phyloP scores from a whole-genome alignment of 176 grass and related monocot genomes.

The Lolium multiflorum region DNA sequence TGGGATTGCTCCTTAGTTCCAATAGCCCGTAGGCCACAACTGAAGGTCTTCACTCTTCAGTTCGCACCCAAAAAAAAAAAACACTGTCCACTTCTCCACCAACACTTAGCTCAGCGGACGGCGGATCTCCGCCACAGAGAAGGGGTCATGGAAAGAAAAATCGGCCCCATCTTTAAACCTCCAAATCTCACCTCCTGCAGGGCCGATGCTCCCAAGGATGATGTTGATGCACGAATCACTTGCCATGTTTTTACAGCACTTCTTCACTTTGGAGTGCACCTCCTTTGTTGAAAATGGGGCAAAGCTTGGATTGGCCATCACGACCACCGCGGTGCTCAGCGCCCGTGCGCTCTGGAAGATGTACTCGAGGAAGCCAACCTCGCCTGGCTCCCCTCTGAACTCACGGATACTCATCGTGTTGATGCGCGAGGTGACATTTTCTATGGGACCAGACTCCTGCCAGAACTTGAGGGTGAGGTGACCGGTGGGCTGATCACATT shows the following conservation, averaged over 20 bases:
- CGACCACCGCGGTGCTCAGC: neutral
- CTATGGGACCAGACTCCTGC: neutral
- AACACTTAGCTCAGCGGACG: neutral
- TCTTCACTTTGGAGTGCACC: neutral
- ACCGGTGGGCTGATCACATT: neutral
- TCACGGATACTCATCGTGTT: neutral
- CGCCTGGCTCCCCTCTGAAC: conserved; percentile 9
- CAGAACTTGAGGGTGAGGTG: neutral
- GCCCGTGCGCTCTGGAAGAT: neutral
- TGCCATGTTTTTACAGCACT: neutral
- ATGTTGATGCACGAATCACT: neutral
- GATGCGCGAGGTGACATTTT: neutral
- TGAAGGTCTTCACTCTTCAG: neutral
- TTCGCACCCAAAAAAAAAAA: neutral
- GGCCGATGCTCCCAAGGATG: neutral
- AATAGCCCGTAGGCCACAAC: too few relatives aligned
- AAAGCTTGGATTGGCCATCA: neutral
- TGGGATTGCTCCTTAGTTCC: too few relatives aligned
- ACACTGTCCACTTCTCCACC: neutral
- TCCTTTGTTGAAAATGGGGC: neutral
- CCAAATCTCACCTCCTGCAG: neutral
- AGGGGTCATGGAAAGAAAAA: neutral
- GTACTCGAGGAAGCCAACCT: neutral
- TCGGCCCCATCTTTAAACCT: neutral
- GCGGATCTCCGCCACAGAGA: neutral